Evolutionary conservation across 306 rosid species (phyloP).

Genomic region (Ochetophila trinervis): DNA sequence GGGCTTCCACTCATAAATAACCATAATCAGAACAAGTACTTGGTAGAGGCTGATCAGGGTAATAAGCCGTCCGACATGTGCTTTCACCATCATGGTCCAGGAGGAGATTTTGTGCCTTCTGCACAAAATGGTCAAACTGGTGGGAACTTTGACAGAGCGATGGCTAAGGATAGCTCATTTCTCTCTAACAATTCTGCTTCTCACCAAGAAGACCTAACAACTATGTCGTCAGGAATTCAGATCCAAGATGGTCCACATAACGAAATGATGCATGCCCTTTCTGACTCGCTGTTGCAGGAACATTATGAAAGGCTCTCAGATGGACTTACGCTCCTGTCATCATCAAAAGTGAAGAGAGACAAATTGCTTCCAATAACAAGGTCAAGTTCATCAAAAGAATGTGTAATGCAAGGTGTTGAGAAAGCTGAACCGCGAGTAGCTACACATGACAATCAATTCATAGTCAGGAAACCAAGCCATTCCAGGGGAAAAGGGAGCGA

Average conservation of each 20-base stretch:
- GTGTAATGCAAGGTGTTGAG: constrained; percentile 32
- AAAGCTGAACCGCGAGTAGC: constrained; percentile 21
- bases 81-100: constrained; percentile 39
- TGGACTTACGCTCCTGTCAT: constrained; percentile 22
- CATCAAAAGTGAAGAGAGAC: constrained; percentile 28
- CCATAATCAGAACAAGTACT: constrained; percentile 40
- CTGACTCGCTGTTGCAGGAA: constrained; percentile 54
- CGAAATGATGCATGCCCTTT: constrained; percentile 47
- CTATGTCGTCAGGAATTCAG: constrained; percentile 31
- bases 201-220: constrained; percentile 25
- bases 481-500: constrained; percentile 24
- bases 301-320: constrained; percentile 33
- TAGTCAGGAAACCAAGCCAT: constrained; percentile 20
- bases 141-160: constrained; percentile 30
- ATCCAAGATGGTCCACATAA: constrained; percentile 34
- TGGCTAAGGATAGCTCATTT: constrained; percentile 37
- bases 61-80: constrained; percentile 34
- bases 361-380: constrained; percentile 32
- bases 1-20: constrained; percentile 43
- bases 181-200: constrained; percentile 38
- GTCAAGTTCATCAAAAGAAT: constrained; percentile 39
- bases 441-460: constrained; percentile 29
- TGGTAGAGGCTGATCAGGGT: constrained; percentile 32
- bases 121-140: constrained; percentile 34
- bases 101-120: constrained; percentile 47